Evolutionary conservation across 176 grass and related monocot species (phyloP), one percentile per base, ranked within the genome.

Genomic region (Dactylis glomerata): DNA sequence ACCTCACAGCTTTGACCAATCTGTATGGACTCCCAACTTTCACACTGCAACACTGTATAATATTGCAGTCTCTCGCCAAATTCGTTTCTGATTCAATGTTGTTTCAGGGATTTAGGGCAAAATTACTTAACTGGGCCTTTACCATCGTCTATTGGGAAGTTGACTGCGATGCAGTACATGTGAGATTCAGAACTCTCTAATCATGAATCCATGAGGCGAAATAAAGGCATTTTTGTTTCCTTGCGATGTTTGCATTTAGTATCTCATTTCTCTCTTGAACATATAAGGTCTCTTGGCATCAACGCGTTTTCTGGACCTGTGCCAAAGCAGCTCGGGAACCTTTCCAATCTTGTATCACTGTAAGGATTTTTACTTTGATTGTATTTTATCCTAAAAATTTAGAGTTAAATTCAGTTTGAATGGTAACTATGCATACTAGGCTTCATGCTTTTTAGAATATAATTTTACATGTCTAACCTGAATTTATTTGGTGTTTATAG

Each of bases 261-360:
- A 22, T 51, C 16, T 59, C 49, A 64, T 73, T 86, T 58, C 12
- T 64, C 71, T 6, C 40, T 61, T 88, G 17, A 76, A 87, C 19
- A 81, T 73, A 65, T 45, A 85, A 94, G 96, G 91, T n/a, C 0
- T 86, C 6, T 99, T 1, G 88, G 83, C 30, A 75, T 63, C 83
- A 97, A 97, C 89, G 90, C 92, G 22, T 92, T 97, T 34, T 91
- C 94, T 50, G 94, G 94, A 74, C 64, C 90, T 72, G 17, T 97
- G 54, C 94, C 92, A 9, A 92, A 91, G 81, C 92, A 94, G 62
- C 88, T 97, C 10, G 92, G 94, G 13, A 92, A 92, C 19, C 94
- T 97, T 79, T 5, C 67, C 11, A 85, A 92, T 11, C 89, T 97
- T 22, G 1, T 24, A 36, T 14, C 28, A 2, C 56, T 97, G 94